Percentiles rank a stretch among this genome's conserved stretches.
These are phyloP conservation scores for Naganishia antarctica DNA, from an alignment of 768 basidiomycete species.

Conservation along the genomic window DNA sequence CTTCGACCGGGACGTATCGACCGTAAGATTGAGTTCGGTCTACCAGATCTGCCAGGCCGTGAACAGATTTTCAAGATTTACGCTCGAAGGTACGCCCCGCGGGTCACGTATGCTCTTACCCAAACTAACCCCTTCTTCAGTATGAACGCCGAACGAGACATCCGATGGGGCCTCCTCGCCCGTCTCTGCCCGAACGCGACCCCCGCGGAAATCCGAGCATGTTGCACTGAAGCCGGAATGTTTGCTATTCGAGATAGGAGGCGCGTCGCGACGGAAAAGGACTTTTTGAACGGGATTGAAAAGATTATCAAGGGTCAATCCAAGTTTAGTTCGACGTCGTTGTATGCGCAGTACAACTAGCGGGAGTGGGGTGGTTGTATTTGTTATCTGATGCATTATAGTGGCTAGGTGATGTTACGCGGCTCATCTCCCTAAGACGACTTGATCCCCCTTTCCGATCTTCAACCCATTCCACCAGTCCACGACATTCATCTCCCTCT, in stretches of 20 bases:
- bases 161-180: slow-evolving; percentile 95
- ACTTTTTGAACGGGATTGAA: slow-evolving; percentile 96
- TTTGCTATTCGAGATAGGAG: slow-evolving; percentile 94
- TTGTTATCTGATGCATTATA: no score
- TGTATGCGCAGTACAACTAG: slow-evolving; percentile 47
- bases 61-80: slow-evolving; percentile 96
- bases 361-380: background rate
- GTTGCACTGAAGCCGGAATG: slow-evolving; percentile 77
- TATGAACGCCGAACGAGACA: slow-evolving; percentile 95
- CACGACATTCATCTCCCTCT: slow-evolving; percentile 56
- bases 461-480: slow-evolving; percentile 76
- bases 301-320: slow-evolving; percentile 96
- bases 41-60: slow-evolving; percentile 92
- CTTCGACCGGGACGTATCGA: slow-evolving; percentile 93
- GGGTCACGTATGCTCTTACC: background rate
- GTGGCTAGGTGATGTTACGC: background rate
- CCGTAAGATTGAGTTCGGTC: slow-evolving; percentile 89
- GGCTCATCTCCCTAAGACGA: slow-evolving; percentile 13
- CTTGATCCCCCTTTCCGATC: background rate
- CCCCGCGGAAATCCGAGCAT: slow-evolving; percentile 72
- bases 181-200: slow-evolving; percentile 96
- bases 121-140: slow-evolving; percentile 50
- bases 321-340: slow-evolving; percentile 88
- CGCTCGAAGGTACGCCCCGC: slow-evolving; percentile 67
- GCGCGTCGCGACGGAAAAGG: slow-evolving; percentile 94